Evolutionary conservation across 2,329 filamentous ascomycete species (phyloP).

Genomic region (Aspergillus japonicus): DNA sequence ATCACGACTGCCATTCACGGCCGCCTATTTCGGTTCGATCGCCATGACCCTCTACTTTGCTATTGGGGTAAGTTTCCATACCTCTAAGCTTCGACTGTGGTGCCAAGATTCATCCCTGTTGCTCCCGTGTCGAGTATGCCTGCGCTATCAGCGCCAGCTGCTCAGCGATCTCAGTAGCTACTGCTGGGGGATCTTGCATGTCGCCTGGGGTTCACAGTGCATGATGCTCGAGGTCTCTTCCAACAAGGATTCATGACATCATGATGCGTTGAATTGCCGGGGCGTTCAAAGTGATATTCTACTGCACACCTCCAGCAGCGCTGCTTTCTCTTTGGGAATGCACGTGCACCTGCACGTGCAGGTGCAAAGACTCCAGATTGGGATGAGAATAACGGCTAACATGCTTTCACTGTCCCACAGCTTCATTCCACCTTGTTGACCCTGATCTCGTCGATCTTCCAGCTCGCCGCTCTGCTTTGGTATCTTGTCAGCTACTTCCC

Average conservation of each 20-base stretch:
- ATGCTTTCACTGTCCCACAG: conserved; percentile 47
- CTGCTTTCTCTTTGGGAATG: not conserved
- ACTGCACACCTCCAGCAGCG: not conserved
- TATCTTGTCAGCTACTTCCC: conserved; percentile 97
- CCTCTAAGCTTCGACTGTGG: conserved; percentile 3
- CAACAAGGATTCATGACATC: conserved; percentile 2
- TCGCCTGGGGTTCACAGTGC: not conserved
- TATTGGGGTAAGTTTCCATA: conserved; percentile 71
- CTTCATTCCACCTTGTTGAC: conserved; percentile 83
- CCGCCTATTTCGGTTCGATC: conserved; percentile 92
- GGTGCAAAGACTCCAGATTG: not conserved
- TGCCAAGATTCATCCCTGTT: conserved; percentile 1
- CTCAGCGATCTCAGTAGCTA: conserved; percentile 5
- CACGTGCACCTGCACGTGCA: not conserved
- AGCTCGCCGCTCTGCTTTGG: conserved; percentile 82
- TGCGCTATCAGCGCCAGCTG: not conserved
- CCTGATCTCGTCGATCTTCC: conserved; percentile 76
- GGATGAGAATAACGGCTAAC: conserved; percentile 19
- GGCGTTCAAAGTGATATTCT: not conserved
- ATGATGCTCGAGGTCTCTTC: conserved; percentile 1
- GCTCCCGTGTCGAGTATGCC: conserved; percentile 1
- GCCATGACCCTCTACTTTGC: conserved; percentile 87
- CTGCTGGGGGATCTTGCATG: conserved; percentile 5
- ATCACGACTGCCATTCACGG: conserved; percentile 85
- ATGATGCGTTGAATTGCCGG: not conserved